These are phyloP conservation scores for Mesembryanthemum crystallinum DNA, from an alignment of 148 eudicot species.

Conservation along the genomic window DNA sequence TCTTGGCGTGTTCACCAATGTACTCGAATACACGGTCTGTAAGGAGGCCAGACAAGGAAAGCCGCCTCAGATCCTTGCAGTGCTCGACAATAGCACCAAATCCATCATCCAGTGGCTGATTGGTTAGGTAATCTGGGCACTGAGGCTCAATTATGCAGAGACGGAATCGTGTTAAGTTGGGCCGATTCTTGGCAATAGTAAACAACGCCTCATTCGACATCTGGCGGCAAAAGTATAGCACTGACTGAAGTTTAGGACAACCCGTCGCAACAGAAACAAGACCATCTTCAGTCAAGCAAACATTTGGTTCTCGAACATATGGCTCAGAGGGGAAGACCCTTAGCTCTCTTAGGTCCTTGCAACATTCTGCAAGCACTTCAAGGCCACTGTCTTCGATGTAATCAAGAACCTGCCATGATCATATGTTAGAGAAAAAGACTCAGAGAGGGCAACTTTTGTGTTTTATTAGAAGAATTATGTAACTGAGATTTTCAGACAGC, in stretches of 20 bases:
- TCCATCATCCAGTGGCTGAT: slow-evolving; percentile 72
- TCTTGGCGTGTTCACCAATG: slow-evolving; percentile 78
- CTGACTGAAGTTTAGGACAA: slow-evolving; percentile 83
- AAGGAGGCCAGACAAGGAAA: slow-evolving; percentile 79
- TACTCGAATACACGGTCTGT: slow-evolving; percentile 72
- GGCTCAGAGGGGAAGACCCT: slow-evolving; percentile 93
- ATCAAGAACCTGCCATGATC: slow-evolving; percentile 65
- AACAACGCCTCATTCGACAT: slow-evolving; percentile 79
- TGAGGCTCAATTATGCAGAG: slow-evolving; percentile 83
- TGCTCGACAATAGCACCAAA: slow-evolving; percentile 83
- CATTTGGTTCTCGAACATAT: slow-evolving; percentile 63
- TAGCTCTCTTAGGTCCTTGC: slow-evolving; percentile 77
- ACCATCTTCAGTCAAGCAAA: slow-evolving; percentile 74
- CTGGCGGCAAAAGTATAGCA: slow-evolving; percentile 86
- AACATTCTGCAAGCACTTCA: slow-evolving; percentile 59
- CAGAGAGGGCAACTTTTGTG: not conserved
- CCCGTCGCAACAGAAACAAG: slow-evolving; percentile 80
- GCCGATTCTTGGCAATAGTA: slow-evolving; percentile 66
- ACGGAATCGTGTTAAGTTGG: slow-evolving; percentile 68
- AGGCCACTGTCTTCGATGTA: slow-evolving; percentile 87
- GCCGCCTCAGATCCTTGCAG: slow-evolving; percentile 73
- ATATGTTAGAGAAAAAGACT: not conserved
- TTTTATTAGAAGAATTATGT: not conserved
- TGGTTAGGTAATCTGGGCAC: slow-evolving; percentile 70
- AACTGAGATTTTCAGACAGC: too few relatives aligned